Evolutionary conservation across 352 stramenopile genomes (phyloP), one percentile per base, ranked within the genome.

Genomic region (Pythium phragmiticola): DNA sequence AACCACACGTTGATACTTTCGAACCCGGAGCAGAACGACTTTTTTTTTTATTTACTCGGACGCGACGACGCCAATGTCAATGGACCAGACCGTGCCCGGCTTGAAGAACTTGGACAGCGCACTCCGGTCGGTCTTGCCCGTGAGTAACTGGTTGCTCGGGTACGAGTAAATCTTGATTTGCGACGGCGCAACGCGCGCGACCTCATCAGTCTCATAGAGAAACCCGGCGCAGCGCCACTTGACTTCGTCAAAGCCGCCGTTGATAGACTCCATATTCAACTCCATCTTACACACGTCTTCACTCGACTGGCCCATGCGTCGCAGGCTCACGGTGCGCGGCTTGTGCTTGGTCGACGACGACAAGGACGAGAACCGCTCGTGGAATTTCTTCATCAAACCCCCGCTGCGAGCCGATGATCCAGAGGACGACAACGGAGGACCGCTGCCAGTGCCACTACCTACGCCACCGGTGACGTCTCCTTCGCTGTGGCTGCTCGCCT

Each of bases 191-290:
- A 92, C 73, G 33, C 89, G 80, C 1, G 86, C 66, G 16, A 94
- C 86, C 65, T 92, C 86, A 28, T 94, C 86, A 12, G 87, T 74
- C 43, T 94, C 86, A 58, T 92, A 94, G 42, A 94, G 49, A 57
- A 91, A 94, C 48, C 88, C 72, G 11, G 86, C 86, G 41, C 86
- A 94, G 52, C 90, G 89, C 86, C 86, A 94, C 66, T 94, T 94
- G 34, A 92, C 80, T 72, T 94, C 78, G 65, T 94, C 86, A 21
- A 94, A 74, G 8, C 86, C 86, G 41, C 86, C 86, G 57, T 70
- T 92, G 69, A 94, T 94, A 30, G 76, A 74, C 48, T 94, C 86
- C 70, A 94, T 73, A 54, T 91, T 81, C 19, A 92, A 61, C 57
- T 94, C 86, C 77, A 94, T 89, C 58, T 78, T 76, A 34, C 79